Percentiles rank a stretch among this genome's conserved stretches.
Conservation (phyloP, 2,329 filamentous ascomycete species). For the Beauveria varroae region DNA sequence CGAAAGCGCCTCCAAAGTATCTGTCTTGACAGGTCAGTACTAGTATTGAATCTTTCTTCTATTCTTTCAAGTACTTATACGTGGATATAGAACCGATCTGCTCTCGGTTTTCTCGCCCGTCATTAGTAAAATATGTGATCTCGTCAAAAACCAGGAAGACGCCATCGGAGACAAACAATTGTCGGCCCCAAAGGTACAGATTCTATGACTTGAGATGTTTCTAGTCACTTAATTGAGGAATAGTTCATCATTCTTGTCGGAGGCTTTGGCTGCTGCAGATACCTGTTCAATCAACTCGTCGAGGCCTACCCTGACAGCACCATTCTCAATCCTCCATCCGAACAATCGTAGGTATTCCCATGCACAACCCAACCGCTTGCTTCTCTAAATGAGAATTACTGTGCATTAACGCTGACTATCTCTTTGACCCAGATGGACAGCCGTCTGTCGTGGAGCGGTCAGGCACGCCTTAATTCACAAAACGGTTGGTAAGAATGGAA, state of each 20-base stretch:
- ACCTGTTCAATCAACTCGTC: slow-evolving; percentile 19
- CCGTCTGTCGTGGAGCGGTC: slow-evolving; percentile 28
- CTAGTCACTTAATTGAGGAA: background rate
- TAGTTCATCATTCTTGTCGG: slow-evolving; percentile 33
- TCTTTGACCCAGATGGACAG: slow-evolving; percentile 23
- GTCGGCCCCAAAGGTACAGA: background rate
- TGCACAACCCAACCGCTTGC: accelerated
- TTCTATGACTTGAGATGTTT: background rate
- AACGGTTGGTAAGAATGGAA: background rate
- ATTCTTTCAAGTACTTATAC: background rate
- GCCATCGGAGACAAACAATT: background rate
- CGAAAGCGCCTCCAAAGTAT: background rate
- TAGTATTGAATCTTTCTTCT: no score
- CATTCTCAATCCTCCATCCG: slow-evolving; percentile 24
- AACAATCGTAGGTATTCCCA: slow-evolving; percentile 24
- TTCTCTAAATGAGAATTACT: background rate
- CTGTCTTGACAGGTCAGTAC: background rate
- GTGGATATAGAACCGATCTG: slow-evolving; percentile 18
- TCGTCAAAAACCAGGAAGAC: slow-evolving; percentile 20
- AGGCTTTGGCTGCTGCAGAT: slow-evolving; percentile 28
- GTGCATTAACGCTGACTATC: background rate
- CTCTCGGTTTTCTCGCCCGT: slow-evolving; percentile 18
- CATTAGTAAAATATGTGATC: slow-evolving; percentile 11
- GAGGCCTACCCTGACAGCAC: background rate
- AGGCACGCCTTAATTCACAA: slow-evolving; percentile 5